Evolutionary conservation across 495 filamentous ascomycete genomes (phyloP).

Genomic region (Podospora pseudoanserina): DNA sequence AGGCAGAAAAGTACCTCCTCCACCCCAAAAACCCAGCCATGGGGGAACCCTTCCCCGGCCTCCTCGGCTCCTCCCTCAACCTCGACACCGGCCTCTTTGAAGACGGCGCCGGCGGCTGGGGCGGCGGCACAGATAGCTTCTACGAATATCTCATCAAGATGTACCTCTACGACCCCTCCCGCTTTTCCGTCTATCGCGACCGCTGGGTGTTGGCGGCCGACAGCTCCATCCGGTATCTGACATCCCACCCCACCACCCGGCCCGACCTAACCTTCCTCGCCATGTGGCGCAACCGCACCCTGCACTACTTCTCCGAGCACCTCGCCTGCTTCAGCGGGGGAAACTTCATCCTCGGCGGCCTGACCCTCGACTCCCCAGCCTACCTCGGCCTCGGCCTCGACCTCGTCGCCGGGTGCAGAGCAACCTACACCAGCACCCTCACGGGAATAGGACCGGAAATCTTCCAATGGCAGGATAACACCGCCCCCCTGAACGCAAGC

Average conservation of each 20-base stretch:
- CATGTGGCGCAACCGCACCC: conserved; percentile 51
- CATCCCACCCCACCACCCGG: conserved; percentile 63
- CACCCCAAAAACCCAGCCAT: conserved; percentile 54
- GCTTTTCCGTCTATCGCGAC: conserved; percentile 62
- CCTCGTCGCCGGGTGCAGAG: conserved; percentile 70
- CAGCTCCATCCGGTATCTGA: conserved; percentile 67
- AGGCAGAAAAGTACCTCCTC: conserved; percentile 69
- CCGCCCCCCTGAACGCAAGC: conserved; percentile 34
- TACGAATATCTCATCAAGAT: conserved; percentile 96
- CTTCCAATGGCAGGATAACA: conserved; percentile 64
- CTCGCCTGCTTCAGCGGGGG: conserved; percentile 83
- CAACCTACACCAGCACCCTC: conserved; percentile 63
- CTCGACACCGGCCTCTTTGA: conserved; percentile 62
- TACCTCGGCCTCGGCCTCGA: conserved; percentile 73
- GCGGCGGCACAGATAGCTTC: conserved; percentile 75
- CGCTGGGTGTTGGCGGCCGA: conserved; percentile 77
- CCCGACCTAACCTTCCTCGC: conserved; percentile 76
- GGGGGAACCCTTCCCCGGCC: conserved; percentile 71
- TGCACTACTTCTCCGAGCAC: conserved; percentile 57
- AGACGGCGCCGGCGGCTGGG: conserved; percentile 70
- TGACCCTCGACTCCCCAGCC: conserved; percentile 57
- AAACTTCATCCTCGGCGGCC: conserved; percentile 82
- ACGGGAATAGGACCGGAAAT: conserved; percentile 77
- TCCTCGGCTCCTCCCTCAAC: conserved; percentile 67
- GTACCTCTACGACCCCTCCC: conserved; percentile 73